Conservation (phyloP, 495 filamentous ascomycete genomes). For the Collariella sp. region DNA sequence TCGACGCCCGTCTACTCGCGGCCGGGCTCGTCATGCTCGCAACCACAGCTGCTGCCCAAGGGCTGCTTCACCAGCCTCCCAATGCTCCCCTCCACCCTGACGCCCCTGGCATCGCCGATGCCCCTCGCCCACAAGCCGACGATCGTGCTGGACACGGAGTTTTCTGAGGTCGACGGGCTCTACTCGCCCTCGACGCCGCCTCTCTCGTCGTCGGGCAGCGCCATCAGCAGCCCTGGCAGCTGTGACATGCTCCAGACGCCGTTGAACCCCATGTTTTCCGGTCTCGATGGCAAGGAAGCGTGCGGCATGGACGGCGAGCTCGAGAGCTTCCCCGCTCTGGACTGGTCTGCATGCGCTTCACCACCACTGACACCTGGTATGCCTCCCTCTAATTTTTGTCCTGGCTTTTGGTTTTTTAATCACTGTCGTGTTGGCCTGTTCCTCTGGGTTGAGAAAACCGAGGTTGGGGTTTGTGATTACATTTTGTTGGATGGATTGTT, state of each 20-base stretch:
- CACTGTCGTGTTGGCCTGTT: conserved; percentile 21
- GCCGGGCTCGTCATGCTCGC: conserved; percentile 54
- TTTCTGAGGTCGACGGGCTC: conserved; percentile 55
- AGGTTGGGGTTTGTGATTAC: neutral
- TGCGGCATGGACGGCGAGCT: conserved; percentile 62
- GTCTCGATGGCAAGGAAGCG: conserved; percentile 67
- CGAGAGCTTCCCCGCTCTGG: conserved; percentile 65
- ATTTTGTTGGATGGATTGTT: neutral
- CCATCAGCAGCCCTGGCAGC: conserved; percentile 77
- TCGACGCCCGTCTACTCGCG: conserved; percentile 69
- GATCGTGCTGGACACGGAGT: conserved; percentile 74
- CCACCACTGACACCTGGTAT: conserved; percentile 93
- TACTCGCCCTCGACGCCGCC: conserved; percentile 84
- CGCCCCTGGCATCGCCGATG: conserved; percentile 71
- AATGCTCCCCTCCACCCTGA: conserved; percentile 51
- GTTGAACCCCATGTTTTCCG: conserved; percentile 68
- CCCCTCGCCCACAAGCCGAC: conserved; percentile 62
- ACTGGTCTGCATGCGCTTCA: conserved; percentile 67
- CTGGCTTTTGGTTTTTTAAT: neutral
- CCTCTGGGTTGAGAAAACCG: too few species aligned
- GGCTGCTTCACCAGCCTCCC: conserved; percentile 44
- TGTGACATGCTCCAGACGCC: conserved; percentile 74
- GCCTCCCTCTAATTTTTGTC: neutral
- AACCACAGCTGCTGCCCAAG: conserved; percentile 52
- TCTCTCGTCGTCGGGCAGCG: conserved; percentile 72